These are phyloP conservation scores for Boletus coffeatus DNA, from an alignment of 1,284 basidiomycete species.

Conservation along the genomic window DNA sequence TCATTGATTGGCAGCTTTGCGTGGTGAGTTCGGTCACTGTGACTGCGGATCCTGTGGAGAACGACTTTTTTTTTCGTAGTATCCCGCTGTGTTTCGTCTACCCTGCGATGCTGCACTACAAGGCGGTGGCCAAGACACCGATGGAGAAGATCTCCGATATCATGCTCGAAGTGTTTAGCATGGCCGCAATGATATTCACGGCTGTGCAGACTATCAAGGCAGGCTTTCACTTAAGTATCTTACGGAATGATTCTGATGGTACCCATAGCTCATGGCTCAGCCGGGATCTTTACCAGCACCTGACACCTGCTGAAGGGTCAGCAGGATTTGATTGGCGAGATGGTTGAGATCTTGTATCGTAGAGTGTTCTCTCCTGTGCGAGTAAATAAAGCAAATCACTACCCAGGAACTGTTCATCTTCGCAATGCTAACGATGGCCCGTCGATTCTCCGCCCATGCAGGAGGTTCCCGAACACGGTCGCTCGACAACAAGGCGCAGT, in stretches of 20 bases:
- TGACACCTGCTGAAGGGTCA: conserved; percentile 21
- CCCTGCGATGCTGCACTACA: conserved; percentile 91
- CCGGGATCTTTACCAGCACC: conserved; percentile 15
- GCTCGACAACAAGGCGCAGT: conserved; percentile 1
- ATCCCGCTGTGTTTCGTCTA: conserved; percentile 94
- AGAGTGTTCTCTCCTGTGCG: conserved; percentile 11
- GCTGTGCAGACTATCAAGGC: conserved; percentile 75
- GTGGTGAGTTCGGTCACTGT: conserved; percentile 57
- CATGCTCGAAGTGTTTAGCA: conserved; percentile 77
- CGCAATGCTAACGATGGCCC: conserved; percentile 2
- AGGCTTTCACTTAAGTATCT: conserved; percentile 1
- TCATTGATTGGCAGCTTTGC: conserved; percentile 92
- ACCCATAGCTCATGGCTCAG: conserved; percentile 25
- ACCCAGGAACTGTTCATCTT: conserved; percentile 13
- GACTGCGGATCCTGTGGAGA: conserved; percentile 6
- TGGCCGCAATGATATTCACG: conserved; percentile 81
- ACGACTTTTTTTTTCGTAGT: conserved; percentile 37
- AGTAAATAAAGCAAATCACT: conserved; percentile 16
- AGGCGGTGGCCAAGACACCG: conserved; percentile 75
- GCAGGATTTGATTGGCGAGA: conserved; percentile 4
- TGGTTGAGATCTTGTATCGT: conserved; percentile 11
- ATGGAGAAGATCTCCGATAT: conserved; percentile 73
- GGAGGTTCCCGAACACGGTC: conserved; percentile 5
- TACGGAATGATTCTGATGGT: conserved; percentile 14
- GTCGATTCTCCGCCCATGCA: conserved; percentile 21